These are phyloP conservation scores for Houttuynia cordata DNA, from an alignment of 164 flowering plant species.

Conservation along the genomic window DNA sequence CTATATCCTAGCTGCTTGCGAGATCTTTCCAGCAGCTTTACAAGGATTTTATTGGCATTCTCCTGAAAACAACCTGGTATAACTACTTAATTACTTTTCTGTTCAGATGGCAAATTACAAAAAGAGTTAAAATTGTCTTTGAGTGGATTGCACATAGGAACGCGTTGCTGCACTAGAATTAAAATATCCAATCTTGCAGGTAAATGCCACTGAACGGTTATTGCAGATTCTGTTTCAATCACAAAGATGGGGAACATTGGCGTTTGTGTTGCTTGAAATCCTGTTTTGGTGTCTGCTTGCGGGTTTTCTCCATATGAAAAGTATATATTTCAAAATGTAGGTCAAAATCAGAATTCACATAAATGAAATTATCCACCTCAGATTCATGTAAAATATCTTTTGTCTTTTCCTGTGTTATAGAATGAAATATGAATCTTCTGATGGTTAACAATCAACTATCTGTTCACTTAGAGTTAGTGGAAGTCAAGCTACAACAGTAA, in stretches of 20 bases:
- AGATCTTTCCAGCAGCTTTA: conserved; percentile 49
- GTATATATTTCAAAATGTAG: conserved; percentile 42
- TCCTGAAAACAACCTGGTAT: conserved; percentile 67
- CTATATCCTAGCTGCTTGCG: conserved; percentile 66
- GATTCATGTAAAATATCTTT: background rate
- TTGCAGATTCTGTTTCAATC: conserved; percentile 46
- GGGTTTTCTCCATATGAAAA: conserved; percentile 52
- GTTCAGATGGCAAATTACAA: background rate
- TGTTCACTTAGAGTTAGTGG: too few species aligned
- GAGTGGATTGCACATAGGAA: background rate
- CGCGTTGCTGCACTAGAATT: background rate
- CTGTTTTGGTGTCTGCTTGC: conserved; percentile 62
- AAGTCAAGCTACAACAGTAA: too few species aligned
- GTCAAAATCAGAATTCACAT: background rate
- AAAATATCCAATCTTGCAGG: conserved; percentile 24
- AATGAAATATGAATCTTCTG: too few species aligned
- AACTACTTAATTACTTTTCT: conserved; percentile 1
- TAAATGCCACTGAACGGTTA: conserved; percentile 31
- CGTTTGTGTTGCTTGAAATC: conserved; percentile 54
- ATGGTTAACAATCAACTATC: too few species aligned
- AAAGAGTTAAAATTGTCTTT: background rate
- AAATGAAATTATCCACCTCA: background rate
- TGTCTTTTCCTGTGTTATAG: too few species aligned
- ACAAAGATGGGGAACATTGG: conserved; percentile 49
- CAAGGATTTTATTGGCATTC: conserved; percentile 78